Base-by-base conservation (phyloP, 2,329 filamentous ascomycete species). In the Aspergillus intermedius region DNA sequence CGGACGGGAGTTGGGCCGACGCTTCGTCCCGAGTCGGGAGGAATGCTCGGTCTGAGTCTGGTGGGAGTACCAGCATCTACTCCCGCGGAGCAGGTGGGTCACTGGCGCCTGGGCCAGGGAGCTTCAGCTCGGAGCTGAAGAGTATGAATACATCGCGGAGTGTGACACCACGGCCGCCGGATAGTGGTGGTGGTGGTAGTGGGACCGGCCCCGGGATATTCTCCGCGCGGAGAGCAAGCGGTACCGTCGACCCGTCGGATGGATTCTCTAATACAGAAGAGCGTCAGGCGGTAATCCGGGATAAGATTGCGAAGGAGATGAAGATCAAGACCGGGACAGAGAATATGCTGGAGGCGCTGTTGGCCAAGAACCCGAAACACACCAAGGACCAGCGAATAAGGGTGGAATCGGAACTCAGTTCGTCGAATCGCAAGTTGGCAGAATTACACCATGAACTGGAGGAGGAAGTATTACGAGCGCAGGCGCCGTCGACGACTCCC, bases 301-400 rank as follows among this genome's bases (percentile, higher is more conserved):
- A 96, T 60, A 82, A 86, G 62, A 85, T 98, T 55, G 91, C 90
- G 58, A 91, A 94, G 62, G 94, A 98, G 73, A 84, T 91, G 73
- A 97, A 97, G 76, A 97, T 98, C 66, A 96, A 95, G 70, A 87
- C 91, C 61, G 93, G 93, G 17, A 96, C 91, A 49, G 93, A 98
- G 75, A 98, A 98, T 66, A 84, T 98, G 81, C 77, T 98, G 35
- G 93, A 98, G 73, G 93, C 93, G 10, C 74, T 98, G 56, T 89
- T 96, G 67, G 81, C 84, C 41, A 98, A 98, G 71, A 96, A 95
- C 68, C 86, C 88, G 42, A 98, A 97, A 72, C 91, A 97, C 67
- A 87, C 87, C 54, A 94, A 91, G 65, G 91, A 91, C 51, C 88
- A 91, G 65, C 81, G 88, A 41, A 75, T 80, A 52, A 79, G 81